Evolutionary conservation across 441 rosid genomes (phyloP).

Genomic region (Macaranga tanarius): DNA sequence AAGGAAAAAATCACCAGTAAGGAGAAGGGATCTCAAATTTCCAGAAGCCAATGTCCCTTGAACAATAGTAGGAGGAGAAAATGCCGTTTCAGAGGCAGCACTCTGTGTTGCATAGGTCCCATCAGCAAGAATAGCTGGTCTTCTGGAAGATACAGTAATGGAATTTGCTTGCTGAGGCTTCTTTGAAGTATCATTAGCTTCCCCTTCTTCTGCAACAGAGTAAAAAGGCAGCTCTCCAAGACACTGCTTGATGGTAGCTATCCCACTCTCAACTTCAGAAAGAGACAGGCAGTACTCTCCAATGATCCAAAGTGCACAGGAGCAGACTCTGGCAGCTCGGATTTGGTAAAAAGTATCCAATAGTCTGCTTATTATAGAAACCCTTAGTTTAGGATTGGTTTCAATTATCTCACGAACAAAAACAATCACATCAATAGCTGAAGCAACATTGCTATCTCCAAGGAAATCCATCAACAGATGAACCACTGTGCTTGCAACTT

Average conservation of each 20-base stretch:
- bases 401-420: slow-evolving; percentile 90
- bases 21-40: slow-evolving; percentile 75
- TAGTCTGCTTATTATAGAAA: slow-evolving; percentile 77
- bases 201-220: slow-evolving; percentile 62
- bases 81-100: slow-evolving; percentile 89
- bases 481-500: slow-evolving; percentile 91
- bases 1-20: slow-evolving; percentile 88
- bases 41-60: slow-evolving; percentile 83
- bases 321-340: slow-evolving; percentile 80
- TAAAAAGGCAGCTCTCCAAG: slow-evolving; percentile 86
- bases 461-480: slow-evolving; percentile 94
- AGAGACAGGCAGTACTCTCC: slow-evolving; percentile 90
- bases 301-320: slow-evolving; percentile 90
- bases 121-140: slow-evolving; percentile 90
- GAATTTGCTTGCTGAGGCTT: slow-evolving; percentile 50
- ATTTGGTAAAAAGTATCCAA: slow-evolving; percentile 89
- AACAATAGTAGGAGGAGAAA: slow-evolving; percentile 68
- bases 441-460: slow-evolving; percentile 85
- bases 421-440: slow-evolving; percentile 78
- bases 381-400: slow-evolving; percentile 78
- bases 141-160: slow-evolving; percentile 66
- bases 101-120: slow-evolving; percentile 96
- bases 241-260: slow-evolving; percentile 78
- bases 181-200: slow-evolving; percentile 51
- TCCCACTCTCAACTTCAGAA: slow-evolving; percentile 82